Evolutionary conservation across 108 stramenopile genomes (phyloP), one percentile per base, ranked within the genome.

Genomic region (Nitzschia inconspicua): DNA sequence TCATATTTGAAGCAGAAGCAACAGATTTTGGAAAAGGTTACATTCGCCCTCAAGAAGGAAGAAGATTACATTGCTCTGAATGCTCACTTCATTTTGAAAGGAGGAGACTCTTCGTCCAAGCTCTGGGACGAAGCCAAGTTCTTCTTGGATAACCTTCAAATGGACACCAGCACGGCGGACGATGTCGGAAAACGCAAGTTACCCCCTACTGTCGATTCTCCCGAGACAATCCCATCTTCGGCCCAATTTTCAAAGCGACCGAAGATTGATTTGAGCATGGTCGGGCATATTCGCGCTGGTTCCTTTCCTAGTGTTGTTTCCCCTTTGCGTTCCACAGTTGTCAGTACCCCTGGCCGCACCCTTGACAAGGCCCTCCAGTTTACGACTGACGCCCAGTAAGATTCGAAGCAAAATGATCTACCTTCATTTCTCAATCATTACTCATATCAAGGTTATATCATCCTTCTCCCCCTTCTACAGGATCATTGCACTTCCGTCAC

Each of bases 221-320:
- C 11, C 14, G 14, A 39, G 14, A 39, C 11, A 39, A 39, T 1
- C 22, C 22, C 44, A 0, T 46, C 44, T 8, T 18, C 44, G 22
- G 44, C 24, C 3, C 34, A n/a, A 23, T 54, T 23, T 35, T 35
- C 32, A 19, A 54, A 68, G 19, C 32, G 47, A 16, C 34, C 3
- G 13, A 57, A 37, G 46, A 58, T 67, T 14, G 67, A 68, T 52
- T 2, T 53, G 5, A 68, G 67, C 30, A 46, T 44, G 18, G 67
- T 68, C 4, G 31, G 34, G 20, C 34, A 4, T 8, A 36, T 68
- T 44, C 16, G 13, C 5, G 5, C 60, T 39, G 26, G 41, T 27
- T 9, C 20, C 5, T 20, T 10, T n/a, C n/a, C n/a, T n/a, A n/a
- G n/a, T n/a, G n/a, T n/a, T n/a, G n/a, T n/a, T n/a, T n/a, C n/a